Percentiles rank a stretch among this genome's conserved stretches.
Conservation (phyloP, 1,284 basidiomycete genomes). For the Laetiporus sulphureus region DNA sequence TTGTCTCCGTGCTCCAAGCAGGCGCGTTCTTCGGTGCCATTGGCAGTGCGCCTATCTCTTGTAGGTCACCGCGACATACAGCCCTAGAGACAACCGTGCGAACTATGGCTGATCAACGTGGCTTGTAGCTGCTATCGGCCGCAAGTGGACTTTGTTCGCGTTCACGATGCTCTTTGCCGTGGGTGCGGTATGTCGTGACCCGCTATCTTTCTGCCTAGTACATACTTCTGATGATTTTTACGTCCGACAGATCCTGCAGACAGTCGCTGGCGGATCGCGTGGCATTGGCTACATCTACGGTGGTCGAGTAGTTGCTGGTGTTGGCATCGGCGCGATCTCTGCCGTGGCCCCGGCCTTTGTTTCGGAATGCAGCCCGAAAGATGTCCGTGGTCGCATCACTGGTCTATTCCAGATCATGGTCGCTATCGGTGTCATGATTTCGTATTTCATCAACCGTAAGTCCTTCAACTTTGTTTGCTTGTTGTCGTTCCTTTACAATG, state of each 20-base stretch:
- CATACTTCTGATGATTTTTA: background rate
- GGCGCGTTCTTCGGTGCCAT: conserved; percentile 80
- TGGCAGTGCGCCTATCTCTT: conserved; percentile 54
- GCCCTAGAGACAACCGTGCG: background rate
- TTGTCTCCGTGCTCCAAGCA: conserved; percentile 74
- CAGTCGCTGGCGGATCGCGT: conserved; percentile 47
- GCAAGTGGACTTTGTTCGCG: conserved; percentile 46
- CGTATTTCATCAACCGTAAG: conserved; percentile 72
- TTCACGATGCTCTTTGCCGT: conserved; percentile 59
- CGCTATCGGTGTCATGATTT: conserved; percentile 68
- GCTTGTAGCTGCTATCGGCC: conserved; percentile 43
- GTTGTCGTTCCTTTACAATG: background rate
- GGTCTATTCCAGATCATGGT: conserved; percentile 83
- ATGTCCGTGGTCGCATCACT: conserved; percentile 65
- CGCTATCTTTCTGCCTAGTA: conserved; percentile 12
- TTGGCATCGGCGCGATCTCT: conserved; percentile 65
- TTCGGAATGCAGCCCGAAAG: conserved; percentile 74
- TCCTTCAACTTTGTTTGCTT: conserved; percentile 1
- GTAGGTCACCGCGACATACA: conserved; percentile 24
- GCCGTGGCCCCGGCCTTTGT: conserved; percentile 72
- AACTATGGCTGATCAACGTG: background rate
- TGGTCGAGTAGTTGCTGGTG: conserved; percentile 66
- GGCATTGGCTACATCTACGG: conserved; percentile 64
- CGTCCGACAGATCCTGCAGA: conserved; percentile 42
- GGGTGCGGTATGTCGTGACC: conserved; percentile 48